phyloP scores from a whole-genome alignment of 805 yeast species.

The Pichia thaimueangensis region DNA sequence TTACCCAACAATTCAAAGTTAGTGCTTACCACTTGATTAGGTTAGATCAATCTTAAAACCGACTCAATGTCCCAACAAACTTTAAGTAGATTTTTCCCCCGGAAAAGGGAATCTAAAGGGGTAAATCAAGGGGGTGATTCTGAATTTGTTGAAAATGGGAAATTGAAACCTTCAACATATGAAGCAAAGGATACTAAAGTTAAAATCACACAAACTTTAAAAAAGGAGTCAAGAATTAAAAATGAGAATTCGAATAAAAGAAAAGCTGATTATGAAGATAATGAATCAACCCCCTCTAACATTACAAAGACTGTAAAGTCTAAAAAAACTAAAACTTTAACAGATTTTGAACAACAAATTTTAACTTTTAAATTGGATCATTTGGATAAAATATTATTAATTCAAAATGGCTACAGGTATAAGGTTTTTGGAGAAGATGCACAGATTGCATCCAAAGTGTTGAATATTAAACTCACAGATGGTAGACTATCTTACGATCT shows the following conservation, averaged over 20 bases:
- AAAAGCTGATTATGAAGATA: not conserved
- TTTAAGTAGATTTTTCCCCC: constrained; percentile 20
- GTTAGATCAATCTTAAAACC: too few relatives aligned
- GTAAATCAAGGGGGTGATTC: too few relatives aligned
- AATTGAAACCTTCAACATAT: too few relatives aligned
- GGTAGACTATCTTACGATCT: constrained; percentile 56
- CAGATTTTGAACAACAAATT: constrained; percentile 80
- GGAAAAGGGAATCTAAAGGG: constrained; percentile 6
- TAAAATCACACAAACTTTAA: too few relatives aligned
- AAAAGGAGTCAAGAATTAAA: too few relatives aligned
- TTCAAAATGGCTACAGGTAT: constrained; percentile 90
- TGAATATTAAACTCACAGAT: constrained; percentile 66
- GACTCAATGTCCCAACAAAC: constrained; percentile 19
- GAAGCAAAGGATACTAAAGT: too few relatives aligned
- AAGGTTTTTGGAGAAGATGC: constrained; percentile 88
- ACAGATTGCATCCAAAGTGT: constrained; percentile 50
- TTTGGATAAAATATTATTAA: constrained; percentile 63
- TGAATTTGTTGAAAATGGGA: too few relatives aligned
- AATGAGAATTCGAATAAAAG: too few relatives aligned
- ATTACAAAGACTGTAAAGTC: too few relatives aligned
- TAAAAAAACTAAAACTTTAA: constrained; percentile 31
- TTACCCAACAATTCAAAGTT: too few relatives aligned
- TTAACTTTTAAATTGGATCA: constrained; percentile 55
- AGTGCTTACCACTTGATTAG: too few relatives aligned
- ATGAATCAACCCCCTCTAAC: not conserved